Evolutionary conservation across 192 early-diverging fungal genomes (phyloP).

Genomic region (Umbelopsis sp.): DNA sequence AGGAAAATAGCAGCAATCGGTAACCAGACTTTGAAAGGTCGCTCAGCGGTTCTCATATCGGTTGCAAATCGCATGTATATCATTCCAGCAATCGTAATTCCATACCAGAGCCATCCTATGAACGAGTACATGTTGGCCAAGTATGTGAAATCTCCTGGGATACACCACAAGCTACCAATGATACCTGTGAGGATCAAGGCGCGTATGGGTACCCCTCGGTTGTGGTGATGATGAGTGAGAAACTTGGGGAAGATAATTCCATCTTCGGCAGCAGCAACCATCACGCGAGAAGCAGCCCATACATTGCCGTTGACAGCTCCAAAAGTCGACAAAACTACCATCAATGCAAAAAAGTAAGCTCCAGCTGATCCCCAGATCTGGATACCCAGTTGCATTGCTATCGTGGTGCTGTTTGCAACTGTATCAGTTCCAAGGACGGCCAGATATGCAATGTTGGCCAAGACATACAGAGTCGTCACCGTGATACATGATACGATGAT

Average conservation of each 20-base stretch:
- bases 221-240: constrained; percentile 57
- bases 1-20: constrained; percentile 29
- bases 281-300: constrained; percentile 68
- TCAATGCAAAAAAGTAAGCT: constrained; percentile 64
- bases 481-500: constrained; percentile 66
- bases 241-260: constrained; percentile 62
- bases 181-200: constrained; percentile 61
- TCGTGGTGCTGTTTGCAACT: constrained; percentile 58
- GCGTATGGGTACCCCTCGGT: constrained; percentile 59
- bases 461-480: constrained; percentile 71
- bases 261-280: constrained; percentile 59
- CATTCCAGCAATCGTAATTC: constrained; percentile 41
- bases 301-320: constrained; percentile 75
- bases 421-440: constrained; percentile 70
- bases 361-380: constrained; percentile 63
- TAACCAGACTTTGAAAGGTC: constrained; percentile 45
- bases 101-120: constrained; percentile 67
- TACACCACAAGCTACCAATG: constrained; percentile 57
- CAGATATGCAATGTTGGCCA: constrained; percentile 83
- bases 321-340: constrained; percentile 70
- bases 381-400: constrained; percentile 66
- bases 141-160: constrained; percentile 61
- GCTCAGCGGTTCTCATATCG: constrained; percentile 28
- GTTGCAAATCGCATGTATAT: constrained; percentile 42
- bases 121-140: constrained; percentile 77